A percentile compares a stretch with the other conserved stretches of the same genome.
Conservation (phyloP, 2,329 filamentous ascomycete genomes). For the Talaromyces pinophilus region DNA sequence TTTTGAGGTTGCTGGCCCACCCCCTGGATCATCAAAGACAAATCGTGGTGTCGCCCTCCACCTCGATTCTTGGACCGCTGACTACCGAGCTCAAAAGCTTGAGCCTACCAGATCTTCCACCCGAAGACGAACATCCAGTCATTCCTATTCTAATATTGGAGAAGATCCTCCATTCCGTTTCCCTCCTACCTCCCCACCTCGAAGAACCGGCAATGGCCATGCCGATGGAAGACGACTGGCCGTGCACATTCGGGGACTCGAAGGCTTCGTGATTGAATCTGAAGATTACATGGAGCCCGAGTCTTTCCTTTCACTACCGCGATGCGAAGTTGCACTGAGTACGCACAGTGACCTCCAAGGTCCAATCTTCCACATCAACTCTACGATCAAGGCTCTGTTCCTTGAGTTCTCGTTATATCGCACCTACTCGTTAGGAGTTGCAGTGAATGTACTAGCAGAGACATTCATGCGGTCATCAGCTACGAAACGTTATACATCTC, state of each 20-base stretch:
- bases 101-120: conserved; percentile 55
- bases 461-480: conserved; percentile 55
- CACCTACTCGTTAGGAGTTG: conserved; percentile 86
- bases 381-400: conserved; percentile 74
- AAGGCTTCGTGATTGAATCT: conserved; percentile 87
- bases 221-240: conserved; percentile 81
- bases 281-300: conserved; percentile 81
- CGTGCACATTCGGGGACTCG: conserved; percentile 77
- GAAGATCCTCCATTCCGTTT: conserved; percentile 63
- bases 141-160: conserved; percentile 57
- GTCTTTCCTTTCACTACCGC: conserved; percentile 80
- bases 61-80: conserved; percentile 80
- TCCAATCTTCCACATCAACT: conserved; percentile 83
- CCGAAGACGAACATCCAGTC: conserved; percentile 73
- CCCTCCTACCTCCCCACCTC: conserved; percentile 52
- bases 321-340: conserved; percentile 82
- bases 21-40: conserved; percentile 77
- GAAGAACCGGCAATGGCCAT: conserved; percentile 42
- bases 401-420: conserved; percentile 91
- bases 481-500: conserved; percentile 24
- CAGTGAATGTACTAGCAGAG: conserved; percentile 70
- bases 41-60: conserved; percentile 82
- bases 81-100: conserved; percentile 81
- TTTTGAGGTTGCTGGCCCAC: conserved; percentile 85
- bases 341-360: conserved; percentile 85